These are phyloP conservation scores for Hypoxylon intermedium DNA, from an alignment of 495 filamentous ascomycete genomes.

Conservation along the genomic window DNA sequence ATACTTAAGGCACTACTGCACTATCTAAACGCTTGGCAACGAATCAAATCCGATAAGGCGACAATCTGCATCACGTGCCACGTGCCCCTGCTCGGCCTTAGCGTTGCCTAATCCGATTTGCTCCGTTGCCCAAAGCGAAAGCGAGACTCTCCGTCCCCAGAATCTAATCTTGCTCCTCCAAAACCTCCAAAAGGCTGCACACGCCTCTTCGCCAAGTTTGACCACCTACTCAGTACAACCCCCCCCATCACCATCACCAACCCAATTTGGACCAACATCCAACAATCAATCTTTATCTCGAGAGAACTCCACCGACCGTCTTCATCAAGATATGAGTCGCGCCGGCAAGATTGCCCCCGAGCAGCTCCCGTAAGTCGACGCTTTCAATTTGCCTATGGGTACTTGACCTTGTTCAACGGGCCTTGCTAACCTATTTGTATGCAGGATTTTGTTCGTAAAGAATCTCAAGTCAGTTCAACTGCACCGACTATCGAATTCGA, in stretches of 20 bases:
- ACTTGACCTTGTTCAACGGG: neutral
- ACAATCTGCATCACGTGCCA: slow-evolving; percentile 18
- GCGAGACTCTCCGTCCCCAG: slow-evolving; percentile 21
- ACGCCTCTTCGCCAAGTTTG: slow-evolving; percentile 40
- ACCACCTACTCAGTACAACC: slow-evolving; percentile 30
- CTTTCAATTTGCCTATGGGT: slow-evolving; percentile 12
- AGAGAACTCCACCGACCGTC: slow-evolving; percentile 17
- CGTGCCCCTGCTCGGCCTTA: slow-evolving; percentile 32
- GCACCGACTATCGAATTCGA: neutral
- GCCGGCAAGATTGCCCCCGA: slow-evolving; percentile 86
- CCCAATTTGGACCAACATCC: slow-evolving; percentile 31
- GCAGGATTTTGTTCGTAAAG: slow-evolving; percentile 46
- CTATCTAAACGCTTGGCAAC: slow-evolving; percentile 2
- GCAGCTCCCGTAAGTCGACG: slow-evolving; percentile 77
- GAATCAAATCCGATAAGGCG: slow-evolving; percentile 19
- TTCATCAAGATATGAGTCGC: slow-evolving; percentile 69
- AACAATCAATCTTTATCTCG: slow-evolving; percentile 22
- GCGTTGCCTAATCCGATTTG: slow-evolving; percentile 40
- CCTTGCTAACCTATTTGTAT: slow-evolving; percentile 28
- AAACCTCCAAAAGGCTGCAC: slow-evolving; percentile 38
- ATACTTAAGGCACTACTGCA: too few relatives aligned
- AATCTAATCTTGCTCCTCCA: slow-evolving; percentile 30
- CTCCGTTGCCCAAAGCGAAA: slow-evolving; percentile 31
- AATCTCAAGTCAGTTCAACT: slow-evolving; percentile 41
- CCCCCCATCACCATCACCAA: slow-evolving; percentile 27